Base-by-base conservation (phyloP, 2,329 filamentous ascomycete species). In the Nemania sp. region DNA sequence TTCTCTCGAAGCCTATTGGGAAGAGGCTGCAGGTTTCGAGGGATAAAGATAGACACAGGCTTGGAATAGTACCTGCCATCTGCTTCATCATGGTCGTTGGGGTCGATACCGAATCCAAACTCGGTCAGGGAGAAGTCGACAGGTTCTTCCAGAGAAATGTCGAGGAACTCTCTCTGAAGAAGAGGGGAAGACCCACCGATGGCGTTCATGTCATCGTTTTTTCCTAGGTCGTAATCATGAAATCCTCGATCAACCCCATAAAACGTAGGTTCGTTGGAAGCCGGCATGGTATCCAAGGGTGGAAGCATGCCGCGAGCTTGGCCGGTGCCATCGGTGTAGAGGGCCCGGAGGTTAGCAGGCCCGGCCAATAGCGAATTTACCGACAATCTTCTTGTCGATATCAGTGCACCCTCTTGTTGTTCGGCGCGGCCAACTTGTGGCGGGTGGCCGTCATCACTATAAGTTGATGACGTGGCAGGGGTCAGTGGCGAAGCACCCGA, bases 211-310 rank as follows among this genome's bases (percentile, higher is more conserved):
- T 93, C 89, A 64, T 91, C 82, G 62, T 92, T 92, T 45, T 79
- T 81, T 23, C 83, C 83, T 1, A 89, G 73, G 63, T 93, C 89
- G 17, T 83, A 72, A 70, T 93, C 89, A 8, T 80, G 79, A 56
- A 84, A 77, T 1, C 89, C 90, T 51, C 82, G 77, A 65, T 93
- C 90, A 55, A 88, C 80, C 5, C 90, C 89, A 66, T 89, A 91
- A 37, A 78, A 81, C 6, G 72, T 78, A 28, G 30, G 72, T 70
- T 59, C 75, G 65, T 54, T 73, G 60, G 55, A 61, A 33, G 40
- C n/a, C 15, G 60, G 54, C n/a, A 57, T 54, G 28, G 65, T 64
- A 37, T 66, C 62, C 43, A 65, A 57, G 44, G 57, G 59, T n/a
- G 59, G 60, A 39, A 65, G 59, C 41, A 61, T 61, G 26, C 61